Conservation (phyloP, 2,329 filamentous ascomycete genomes). For the Tolypocladium guangdongense region DNA sequence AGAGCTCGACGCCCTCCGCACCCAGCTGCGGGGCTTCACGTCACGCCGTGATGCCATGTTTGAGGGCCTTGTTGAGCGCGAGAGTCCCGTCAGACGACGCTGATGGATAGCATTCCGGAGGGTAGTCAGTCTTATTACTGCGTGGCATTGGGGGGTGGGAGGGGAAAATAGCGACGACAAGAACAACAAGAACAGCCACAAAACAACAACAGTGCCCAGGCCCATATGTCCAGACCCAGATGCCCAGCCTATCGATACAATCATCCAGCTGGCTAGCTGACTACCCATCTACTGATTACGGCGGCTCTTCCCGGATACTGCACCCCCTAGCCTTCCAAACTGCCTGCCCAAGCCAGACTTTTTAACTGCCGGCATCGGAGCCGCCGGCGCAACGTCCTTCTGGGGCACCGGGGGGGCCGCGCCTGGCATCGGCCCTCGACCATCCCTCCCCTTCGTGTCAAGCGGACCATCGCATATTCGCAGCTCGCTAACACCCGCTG, state of each 20-base stretch:
- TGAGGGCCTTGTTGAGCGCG: constrained; percentile 56
- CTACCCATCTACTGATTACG: constrained; percentile 20
- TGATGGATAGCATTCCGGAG: constrained; percentile 5
- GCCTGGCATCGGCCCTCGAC: constrained; percentile 16
- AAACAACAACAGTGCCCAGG: neutral
- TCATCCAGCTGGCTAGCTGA: neutral
- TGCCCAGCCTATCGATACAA: neutral
- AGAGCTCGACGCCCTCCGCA: constrained; percentile 58
- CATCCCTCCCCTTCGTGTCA: constrained; percentile 30
- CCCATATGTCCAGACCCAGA: neutral
- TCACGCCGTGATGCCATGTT: constrained; percentile 62
- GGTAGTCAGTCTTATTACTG: neutral
- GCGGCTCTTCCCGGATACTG: constrained; percentile 53
- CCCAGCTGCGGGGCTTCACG: constrained; percentile 50
- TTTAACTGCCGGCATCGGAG: constrained; percentile 40
- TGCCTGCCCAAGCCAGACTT: constrained; percentile 55
- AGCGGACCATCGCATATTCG: constrained; percentile 29
- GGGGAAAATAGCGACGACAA: neutral
- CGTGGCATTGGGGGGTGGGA: neutral
- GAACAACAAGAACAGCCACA: neutral
- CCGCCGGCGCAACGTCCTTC: constrained; percentile 34
- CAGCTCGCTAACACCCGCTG: constrained; percentile 32
- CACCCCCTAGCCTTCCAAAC: constrained; percentile 60
- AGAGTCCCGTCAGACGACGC: constrained; percentile 38
- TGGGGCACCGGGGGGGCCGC: constrained; percentile 30